Evolutionary conservation across 164 flowering plant genomes (phyloP).

Genomic region (Aristolochia californica): DNA sequence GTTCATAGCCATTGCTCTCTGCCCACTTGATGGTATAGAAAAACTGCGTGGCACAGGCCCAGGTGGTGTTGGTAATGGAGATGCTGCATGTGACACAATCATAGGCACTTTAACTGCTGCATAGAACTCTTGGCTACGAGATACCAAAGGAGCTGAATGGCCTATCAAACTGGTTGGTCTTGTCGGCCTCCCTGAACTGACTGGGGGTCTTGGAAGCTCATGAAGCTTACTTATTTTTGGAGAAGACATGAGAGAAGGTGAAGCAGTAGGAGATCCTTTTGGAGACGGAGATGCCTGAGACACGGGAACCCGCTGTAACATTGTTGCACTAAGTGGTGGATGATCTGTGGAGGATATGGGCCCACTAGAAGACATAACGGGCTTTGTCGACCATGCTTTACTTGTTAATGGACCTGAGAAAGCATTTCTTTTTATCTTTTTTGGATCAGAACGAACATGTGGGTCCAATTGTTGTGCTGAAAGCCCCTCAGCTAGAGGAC

Average conservation of each 20-base stretch:
- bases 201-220: conserved; percentile 91
- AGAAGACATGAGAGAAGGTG: conserved; percentile 51
- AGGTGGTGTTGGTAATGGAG: conserved; percentile 70
- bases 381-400: conserved; percentile 30
- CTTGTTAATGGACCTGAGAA: conserved; percentile 70
- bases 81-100: conserved; percentile 28
- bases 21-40: conserved; percentile 76
- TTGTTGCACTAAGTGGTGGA: conserved; percentile 21
- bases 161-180: conserved; percentile 31
- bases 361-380: conserved; percentile 31
- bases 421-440: conserved; percentile 53
- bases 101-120: conserved; percentile 25
- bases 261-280: conserved; percentile 43
- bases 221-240: conserved; percentile 92
- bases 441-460: conserved; percentile 26
- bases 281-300: conserved; percentile 38
- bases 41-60: conserved; percentile 53
- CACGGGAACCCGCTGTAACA: conserved; percentile 20
- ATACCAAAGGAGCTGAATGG: conserved; percentile 61
- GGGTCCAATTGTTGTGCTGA: conserved; percentile 21
- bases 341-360: conserved; percentile 27
- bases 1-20: conserved; percentile 43
- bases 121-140: conserved; percentile 30
- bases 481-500: conserved; percentile 38
- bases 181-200: conserved; percentile 6